Evolutionary conservation across 2,329 filamentous ascomycete genomes (phyloP).

Genomic region (Helicocarpus griseus): DNA sequence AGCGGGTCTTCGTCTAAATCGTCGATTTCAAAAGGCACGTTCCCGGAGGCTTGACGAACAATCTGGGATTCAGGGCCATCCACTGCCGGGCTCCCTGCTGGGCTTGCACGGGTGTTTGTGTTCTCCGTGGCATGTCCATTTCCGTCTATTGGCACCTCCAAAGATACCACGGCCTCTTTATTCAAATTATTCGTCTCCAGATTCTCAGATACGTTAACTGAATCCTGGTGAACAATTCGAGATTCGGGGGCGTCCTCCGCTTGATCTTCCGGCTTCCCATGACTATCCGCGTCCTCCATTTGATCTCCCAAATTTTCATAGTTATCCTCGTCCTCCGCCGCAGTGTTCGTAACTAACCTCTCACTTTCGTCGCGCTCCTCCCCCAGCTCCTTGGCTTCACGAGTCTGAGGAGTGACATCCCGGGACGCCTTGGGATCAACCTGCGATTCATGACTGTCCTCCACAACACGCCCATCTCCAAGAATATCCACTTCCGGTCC

Average conservation of each 20-base stretch:
- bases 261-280: not conserved
- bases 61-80: not conserved
- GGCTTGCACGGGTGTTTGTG: not conserved
- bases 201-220: not conserved
- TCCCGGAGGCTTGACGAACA: not conserved
- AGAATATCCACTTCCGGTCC: not conserved
- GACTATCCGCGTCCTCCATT: not conserved
- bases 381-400: too few species aligned
- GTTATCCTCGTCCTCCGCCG: too few species aligned
- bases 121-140: not conserved
- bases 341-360: too few species aligned
- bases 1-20: conserved; percentile 5
- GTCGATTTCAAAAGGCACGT: not conserved
- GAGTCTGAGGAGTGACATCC: too few species aligned
- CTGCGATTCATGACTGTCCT: too few species aligned
- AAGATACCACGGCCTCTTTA: not conserved
- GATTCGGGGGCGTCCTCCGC: not conserved
- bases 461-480: too few species aligned
- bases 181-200: not conserved
- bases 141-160: not conserved
- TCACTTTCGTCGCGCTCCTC: too few species aligned
- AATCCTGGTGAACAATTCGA: not conserved
- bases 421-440: too few species aligned
- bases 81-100: not conserved
- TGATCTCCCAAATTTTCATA: conserved; percentile 1